A percentile compares a stretch with the other conserved stretches of the same genome.
Evolutionary conservation across 305 asterid species (phyloP).

Genomic region (Striga hermonthica): DNA sequence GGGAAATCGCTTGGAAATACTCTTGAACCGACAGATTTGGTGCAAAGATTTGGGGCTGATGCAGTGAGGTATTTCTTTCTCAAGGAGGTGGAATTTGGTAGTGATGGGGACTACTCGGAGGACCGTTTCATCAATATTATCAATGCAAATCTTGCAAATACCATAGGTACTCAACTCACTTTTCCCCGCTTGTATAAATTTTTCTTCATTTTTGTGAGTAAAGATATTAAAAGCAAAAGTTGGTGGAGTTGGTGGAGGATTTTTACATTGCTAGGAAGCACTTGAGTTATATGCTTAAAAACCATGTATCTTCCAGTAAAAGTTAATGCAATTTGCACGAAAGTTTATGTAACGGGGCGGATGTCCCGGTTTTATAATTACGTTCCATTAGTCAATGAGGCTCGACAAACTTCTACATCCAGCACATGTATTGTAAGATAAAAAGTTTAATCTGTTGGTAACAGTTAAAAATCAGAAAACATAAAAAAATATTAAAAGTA

Average conservation of each 20-base stretch:
- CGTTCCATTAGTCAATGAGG: no score
- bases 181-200: background rate
- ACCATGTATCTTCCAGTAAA: background rate
- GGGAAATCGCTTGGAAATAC: constrained; percentile 95
- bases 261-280: no score
- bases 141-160: constrained; percentile 93
- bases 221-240: no score
- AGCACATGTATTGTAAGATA: background rate
- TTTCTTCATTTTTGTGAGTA: background rate
- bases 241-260: no score
- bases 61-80: constrained; percentile 97
- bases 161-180: constrained; percentile 56
- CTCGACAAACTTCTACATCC: background rate
- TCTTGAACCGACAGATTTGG: constrained; percentile 86
- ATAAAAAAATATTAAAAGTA: background rate
- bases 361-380: no score
- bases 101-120: constrained; percentile 94
- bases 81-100: constrained; percentile 92
- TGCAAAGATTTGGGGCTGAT: constrained; percentile 82
- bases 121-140: constrained; percentile 80
- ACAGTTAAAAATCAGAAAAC: background rate
- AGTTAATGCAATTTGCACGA: no score
- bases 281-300: background rate
- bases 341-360: no score
- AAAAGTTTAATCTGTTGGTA: background rate